Evolutionary conservation across 495 filamentous ascomycete species (phyloP).

Genomic region (Penicillium bovifimosum): DNA sequence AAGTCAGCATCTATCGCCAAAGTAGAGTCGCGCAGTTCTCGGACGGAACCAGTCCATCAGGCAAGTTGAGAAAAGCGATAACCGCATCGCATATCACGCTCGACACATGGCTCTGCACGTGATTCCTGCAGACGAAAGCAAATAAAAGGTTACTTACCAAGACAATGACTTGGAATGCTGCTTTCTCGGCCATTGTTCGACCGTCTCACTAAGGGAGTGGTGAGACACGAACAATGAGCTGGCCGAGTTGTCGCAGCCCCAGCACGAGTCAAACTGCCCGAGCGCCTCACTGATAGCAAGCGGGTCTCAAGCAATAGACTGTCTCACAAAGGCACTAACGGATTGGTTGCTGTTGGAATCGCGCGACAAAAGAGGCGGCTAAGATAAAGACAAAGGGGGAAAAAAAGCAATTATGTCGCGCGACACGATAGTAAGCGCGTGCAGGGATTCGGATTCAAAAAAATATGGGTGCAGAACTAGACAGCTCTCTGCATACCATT

Average conservation of each 20-base stretch:
- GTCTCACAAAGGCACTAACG: background rate
- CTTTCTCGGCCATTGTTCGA: conserved; percentile 16
- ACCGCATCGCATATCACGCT: background rate
- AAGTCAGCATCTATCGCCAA: conserved; percentile 16
- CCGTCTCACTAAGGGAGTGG: background rate
- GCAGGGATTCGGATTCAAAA: background rate
- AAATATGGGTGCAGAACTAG: background rate
- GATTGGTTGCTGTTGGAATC: background rate
- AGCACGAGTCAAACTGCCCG: background rate
- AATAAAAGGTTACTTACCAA: conserved; percentile 53
- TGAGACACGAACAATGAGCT: conserved; percentile 7
- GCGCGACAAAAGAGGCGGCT: background rate
- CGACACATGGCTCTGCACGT: conserved; percentile 6
- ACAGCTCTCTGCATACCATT: background rate
- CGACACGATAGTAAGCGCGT: background rate
- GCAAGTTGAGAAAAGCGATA: background rate
- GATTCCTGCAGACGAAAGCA: conserved; percentile 1
- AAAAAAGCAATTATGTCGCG: background rate
- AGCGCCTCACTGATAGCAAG: background rate
- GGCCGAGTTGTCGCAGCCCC: background rate
- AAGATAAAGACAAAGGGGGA: background rate
- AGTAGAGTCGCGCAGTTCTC: conserved; percentile 4
- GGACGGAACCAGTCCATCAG: conserved; percentile 16
- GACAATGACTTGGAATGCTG: conserved; percentile 73
- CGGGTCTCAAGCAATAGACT: background rate